Percentiles rank a stretch among this genome's conserved stretches.
phyloP scores from a whole-genome alignment of 345 rosid genomes.

The Arabidopsis arenosa region DNA sequence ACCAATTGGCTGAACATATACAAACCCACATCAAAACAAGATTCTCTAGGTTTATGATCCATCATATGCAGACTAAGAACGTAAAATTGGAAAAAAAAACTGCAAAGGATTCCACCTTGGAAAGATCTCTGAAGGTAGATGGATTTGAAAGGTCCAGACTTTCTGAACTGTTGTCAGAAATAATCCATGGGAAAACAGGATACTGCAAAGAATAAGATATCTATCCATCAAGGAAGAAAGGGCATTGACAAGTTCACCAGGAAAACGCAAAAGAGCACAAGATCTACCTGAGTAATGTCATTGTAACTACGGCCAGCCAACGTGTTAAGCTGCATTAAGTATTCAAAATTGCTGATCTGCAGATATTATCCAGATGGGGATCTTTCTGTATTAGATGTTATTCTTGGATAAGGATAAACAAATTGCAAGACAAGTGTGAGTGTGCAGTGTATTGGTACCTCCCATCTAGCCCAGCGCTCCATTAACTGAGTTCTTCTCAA shows the following conservation, averaged over 20 bases:
- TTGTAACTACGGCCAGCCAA: slow-evolving; percentile 99
- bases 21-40: slow-evolving; percentile 35
- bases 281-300: slow-evolving; percentile 94
- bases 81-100: slow-evolving; percentile 43
- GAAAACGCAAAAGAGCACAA: slow-evolving; percentile 27
- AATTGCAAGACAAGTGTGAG: slow-evolving; percentile 35
- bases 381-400: slow-evolving; percentile 30
- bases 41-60: slow-evolving; percentile 21
- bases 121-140: slow-evolving; percentile 89
- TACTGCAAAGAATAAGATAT: slow-evolving; percentile 66
- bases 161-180: slow-evolving; percentile 81
- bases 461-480: slow-evolving; percentile 99
- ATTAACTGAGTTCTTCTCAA: slow-evolving; percentile 88
- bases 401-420: slow-evolving; percentile 18
- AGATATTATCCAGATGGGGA: slow-evolving; percentile 36
- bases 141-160: slow-evolving; percentile 82
- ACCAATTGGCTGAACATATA: slow-evolving; percentile 87
- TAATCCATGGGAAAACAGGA: slow-evolving; percentile 99
- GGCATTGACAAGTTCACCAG: slow-evolving; percentile 5
- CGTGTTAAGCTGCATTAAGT: slow-evolving; percentile 93
- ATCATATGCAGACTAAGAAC: slow-evolving; percentile 33
- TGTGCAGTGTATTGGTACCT: slow-evolving; percentile 62
- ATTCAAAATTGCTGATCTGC: slow-evolving; percentile 99
- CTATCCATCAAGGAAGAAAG: slow-evolving; percentile 23
- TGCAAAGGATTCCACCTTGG: slow-evolving; percentile 67